Evolutionary conservation across 768 basidiomycete genomes (phyloP).

Genomic region (Arthromyces matolae): DNA sequence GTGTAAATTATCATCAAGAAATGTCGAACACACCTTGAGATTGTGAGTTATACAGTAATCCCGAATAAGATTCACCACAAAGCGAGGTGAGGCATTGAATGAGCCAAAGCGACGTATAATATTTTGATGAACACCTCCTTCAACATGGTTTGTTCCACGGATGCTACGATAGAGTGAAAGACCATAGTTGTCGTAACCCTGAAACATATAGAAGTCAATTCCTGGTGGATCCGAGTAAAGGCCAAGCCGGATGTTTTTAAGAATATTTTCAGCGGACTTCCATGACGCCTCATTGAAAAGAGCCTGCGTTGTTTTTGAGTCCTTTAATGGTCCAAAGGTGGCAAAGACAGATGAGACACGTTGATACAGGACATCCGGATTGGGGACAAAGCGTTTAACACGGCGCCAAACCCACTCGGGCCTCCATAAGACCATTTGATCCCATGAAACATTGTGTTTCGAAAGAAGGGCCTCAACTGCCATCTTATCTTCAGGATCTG

Average conservation of each 20-base stretch:
- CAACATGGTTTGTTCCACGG: conserved; percentile 20
- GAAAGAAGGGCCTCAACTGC: conserved; percentile 2
- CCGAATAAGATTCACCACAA: conserved; percentile 12
- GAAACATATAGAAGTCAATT: conserved; percentile 6
- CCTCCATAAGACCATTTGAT: neutral
- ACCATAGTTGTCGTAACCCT: conserved; percentile 13
- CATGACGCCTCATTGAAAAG: conserved; percentile 19
- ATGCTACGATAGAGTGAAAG: conserved; percentile 16
- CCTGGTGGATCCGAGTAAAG: conserved; percentile 20
- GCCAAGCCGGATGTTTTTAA: conserved; percentile 18
- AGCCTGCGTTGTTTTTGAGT: conserved; percentile 17
- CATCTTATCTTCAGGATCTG: conserved; percentile 14
- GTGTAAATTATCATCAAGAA: conserved; percentile 1
- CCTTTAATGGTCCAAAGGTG: conserved; percentile 19
- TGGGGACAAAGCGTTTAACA: conserved; percentile 19
- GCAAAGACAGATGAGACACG: conserved; percentile 14
- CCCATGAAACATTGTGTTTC: conserved; percentile 5
- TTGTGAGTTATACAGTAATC: conserved; percentile 11
- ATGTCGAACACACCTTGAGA: conserved; percentile 8
- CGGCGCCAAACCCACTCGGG: conserved; percentile 18
- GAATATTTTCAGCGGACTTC: conserved; percentile 16
- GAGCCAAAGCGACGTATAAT: conserved; percentile 9
- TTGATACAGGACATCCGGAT: conserved; percentile 16
- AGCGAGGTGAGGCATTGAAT: conserved; percentile 9
- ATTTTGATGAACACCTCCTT: no score